Evolutionary conservation across 2,329 filamentous ascomycete genomes (phyloP).

Genomic region (Ambrosiella cleistominuta): DNA sequence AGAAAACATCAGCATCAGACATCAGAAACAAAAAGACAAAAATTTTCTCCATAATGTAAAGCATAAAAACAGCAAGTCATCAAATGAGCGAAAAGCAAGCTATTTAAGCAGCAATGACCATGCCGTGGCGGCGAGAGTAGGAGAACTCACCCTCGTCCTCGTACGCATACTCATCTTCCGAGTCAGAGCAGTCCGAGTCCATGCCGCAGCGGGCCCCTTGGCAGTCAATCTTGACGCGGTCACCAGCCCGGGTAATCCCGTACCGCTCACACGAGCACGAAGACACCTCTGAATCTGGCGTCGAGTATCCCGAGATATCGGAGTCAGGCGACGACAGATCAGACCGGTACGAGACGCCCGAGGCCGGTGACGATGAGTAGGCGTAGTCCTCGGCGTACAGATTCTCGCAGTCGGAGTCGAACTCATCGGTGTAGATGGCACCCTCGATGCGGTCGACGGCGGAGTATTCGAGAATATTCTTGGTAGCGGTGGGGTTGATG

Average conservation of each 20-base stretch:
- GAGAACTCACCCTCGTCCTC: slow-evolving; percentile 25
- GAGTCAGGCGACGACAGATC: slow-evolving; percentile 60
- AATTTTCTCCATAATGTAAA: background rate
- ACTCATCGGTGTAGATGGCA: slow-evolving; percentile 47
- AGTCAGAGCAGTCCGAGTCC: slow-evolving; percentile 38
- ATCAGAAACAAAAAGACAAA: background rate
- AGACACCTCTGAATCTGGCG: slow-evolving; percentile 55
- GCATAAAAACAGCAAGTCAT: background rate
- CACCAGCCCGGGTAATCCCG: slow-evolving; percentile 83
- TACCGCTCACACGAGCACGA: slow-evolving; percentile 90
- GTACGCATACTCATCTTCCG: slow-evolving; percentile 27
- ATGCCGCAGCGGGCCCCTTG: slow-evolving; percentile 66
- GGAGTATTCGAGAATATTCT: slow-evolving; percentile 60
- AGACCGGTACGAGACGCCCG: slow-evolving; percentile 53
- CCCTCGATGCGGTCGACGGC: slow-evolving; percentile 63
- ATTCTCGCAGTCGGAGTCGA: slow-evolving; percentile 27
- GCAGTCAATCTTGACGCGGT: slow-evolving; percentile 91
- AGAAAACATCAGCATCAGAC: background rate
- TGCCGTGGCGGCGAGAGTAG: slow-evolving; percentile 45
- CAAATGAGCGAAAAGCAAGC: background rate
- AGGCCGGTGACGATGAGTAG: slow-evolving; percentile 41
- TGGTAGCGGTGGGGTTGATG: slow-evolving; percentile 70
- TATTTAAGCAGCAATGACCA: slow-evolving; percentile 29
- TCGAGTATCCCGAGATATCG: slow-evolving; percentile 61
- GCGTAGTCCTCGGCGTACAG: slow-evolving; percentile 32